Evolutionary conservation across 768 basidiomycete genomes (phyloP), one percentile per base, ranked within the genome.

Genomic region (Mycena kentingensis): DNA sequence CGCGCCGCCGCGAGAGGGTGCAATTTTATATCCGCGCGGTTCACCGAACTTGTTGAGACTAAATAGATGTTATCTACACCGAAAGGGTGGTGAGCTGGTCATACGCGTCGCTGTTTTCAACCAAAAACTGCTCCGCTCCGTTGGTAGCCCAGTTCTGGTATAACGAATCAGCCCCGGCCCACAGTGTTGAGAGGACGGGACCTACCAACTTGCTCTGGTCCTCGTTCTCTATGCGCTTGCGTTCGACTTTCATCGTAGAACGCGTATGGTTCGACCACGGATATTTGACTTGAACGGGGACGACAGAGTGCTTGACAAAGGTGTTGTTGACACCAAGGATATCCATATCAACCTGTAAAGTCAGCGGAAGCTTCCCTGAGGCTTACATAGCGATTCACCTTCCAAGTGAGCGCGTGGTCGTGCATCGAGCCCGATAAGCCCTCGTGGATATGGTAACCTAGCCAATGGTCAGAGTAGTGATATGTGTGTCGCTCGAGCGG

Each of bases 371-470:
- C n/a, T n/a, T n/a, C n/a, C n/a, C 24, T 22, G 19, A 8, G 1
- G 22, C 13, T 12, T 18, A 24, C 15, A n/a, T 28, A 26, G 8
- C 5, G 18, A 25, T 2, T 3, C 21, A 26, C 16, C 74, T 77
- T 79, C 66, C 72, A 80, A 63, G 78, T 81, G 58, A 83, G 77
- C 16, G 80, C 71, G 52, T 81, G 80, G 58, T 82, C 81, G 51
- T 82, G 81, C 37, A 82, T 65, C 18, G 74, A 78, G 22, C 81
- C 81, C 16, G 54, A 57, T 18, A 60, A 46, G 25, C 48, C 59
- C 39, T 60, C 56, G 38, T 60, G 59, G 15, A 63, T 49, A 16
- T 52, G 59, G 31, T 60, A 60, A 2, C 62, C 61, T 59, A 24
- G 3, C 18, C 11, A 28, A 22, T 16, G 6, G 18, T 31, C 52